Conservation (phyloP, 345 rosid genomes). For the Mercurialis annua region DNA sequence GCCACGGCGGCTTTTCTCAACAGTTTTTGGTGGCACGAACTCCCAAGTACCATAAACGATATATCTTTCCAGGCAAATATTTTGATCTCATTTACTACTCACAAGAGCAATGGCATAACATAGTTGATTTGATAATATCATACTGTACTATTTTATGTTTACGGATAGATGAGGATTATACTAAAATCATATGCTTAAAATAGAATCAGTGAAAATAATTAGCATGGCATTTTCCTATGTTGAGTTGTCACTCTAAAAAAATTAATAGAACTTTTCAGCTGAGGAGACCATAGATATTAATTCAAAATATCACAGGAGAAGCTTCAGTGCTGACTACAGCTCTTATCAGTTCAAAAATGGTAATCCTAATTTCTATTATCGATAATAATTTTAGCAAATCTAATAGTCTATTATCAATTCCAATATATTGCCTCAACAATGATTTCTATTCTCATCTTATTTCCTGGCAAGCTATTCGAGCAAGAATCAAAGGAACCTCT, state of each 20-base stretch:
- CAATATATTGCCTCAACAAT: background rate
- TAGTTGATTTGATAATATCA: too few species aligned
- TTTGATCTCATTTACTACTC: background rate
- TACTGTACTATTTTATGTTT: too few species aligned
- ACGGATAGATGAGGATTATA: too few species aligned
- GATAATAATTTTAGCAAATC: background rate
- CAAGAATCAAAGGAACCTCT: slow-evolving; percentile 37
- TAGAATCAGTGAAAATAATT: background rate
- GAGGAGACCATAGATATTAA: slow-evolving; percentile 22
- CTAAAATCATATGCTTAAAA: background rate
- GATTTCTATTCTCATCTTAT: background rate
- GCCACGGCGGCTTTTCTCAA: slow-evolving; percentile 47
- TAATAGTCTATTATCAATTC: background rate
- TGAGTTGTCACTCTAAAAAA: too few species aligned
- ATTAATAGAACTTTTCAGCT: slow-evolving; percentile 19
- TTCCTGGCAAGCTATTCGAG: slow-evolving; percentile 35
- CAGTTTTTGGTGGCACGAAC: slow-evolving; percentile 42
- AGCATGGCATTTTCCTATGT: too few species aligned
- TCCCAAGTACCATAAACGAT: slow-evolving; percentile 56
- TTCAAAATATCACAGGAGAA: slow-evolving; percentile 16
- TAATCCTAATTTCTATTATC: slow-evolving; percentile 15
- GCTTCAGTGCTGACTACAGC: slow-evolving; percentile 34
- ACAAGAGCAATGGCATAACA: too few species aligned
- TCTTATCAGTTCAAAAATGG: slow-evolving; percentile 40
- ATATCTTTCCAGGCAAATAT: slow-evolving; percentile 64